A percentile compares a stretch with the other conserved stretches of the same genome.
Conservation (phyloP, 2,329 filamentous ascomycete species). For the Paecilomyces sp. region DNA sequence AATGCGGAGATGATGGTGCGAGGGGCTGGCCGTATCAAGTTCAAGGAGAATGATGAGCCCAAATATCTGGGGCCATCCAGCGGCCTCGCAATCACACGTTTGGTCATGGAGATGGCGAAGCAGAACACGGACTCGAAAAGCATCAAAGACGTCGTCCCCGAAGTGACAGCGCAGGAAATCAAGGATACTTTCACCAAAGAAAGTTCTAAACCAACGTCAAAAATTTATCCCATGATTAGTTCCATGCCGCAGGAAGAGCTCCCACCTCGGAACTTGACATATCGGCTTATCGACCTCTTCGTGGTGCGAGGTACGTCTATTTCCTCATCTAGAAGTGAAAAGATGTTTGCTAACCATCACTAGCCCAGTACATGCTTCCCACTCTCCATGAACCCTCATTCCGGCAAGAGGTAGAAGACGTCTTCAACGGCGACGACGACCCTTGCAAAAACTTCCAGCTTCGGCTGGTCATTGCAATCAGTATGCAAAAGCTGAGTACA, state of each 20-base stretch:
- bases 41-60: constrained; percentile 79
- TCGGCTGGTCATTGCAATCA: constrained; percentile 89
- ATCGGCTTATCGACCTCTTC: constrained; percentile 77
- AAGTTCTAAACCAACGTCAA: constrained; percentile 60
- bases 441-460: constrained; percentile 82
- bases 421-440: constrained; percentile 69
- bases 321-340: background rate
- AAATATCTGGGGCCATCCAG: constrained; percentile 91
- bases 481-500: constrained; percentile 82
- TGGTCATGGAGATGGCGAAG: constrained; percentile 95
- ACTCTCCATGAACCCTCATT: constrained; percentile 79
- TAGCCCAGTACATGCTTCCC: constrained; percentile 83
- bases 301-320: constrained; percentile 65
- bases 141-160: constrained; percentile 86
- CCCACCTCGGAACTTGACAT: constrained; percentile 65
- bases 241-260: constrained; percentile 69
- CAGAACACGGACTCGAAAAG: constrained; percentile 84
- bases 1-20: constrained; percentile 80
- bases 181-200: constrained; percentile 62
- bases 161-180: constrained; percentile 59
- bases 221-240: constrained; percentile 86
- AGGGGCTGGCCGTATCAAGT: constrained; percentile 74
- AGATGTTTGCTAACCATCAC: constrained; percentile 11
- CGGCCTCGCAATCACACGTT: constrained; percentile 86
- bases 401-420: constrained; percentile 66